Evolutionary conservation across 1,284 basidiomycete genomes (phyloP).

Genomic region (Tylopilus sp.): DNA sequence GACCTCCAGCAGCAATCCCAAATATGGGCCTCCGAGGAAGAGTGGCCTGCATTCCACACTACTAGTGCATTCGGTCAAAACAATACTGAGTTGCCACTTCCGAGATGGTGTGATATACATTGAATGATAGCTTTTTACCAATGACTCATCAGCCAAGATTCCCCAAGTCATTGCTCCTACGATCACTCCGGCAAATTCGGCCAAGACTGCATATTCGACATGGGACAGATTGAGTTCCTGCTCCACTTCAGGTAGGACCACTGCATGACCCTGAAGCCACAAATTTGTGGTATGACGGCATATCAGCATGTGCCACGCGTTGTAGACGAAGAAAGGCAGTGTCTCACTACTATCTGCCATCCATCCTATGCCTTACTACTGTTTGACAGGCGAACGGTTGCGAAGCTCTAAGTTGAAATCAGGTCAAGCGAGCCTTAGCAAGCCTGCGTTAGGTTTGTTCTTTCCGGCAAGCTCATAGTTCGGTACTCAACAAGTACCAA

Average conservation of each 20-base stretch:
- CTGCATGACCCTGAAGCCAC: conserved; percentile 66
- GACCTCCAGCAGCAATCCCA: conserved; percentile 66
- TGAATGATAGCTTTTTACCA: conserved; percentile 66
- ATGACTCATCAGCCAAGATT: conserved; percentile 56
- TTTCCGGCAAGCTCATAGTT: too few relatives aligned
- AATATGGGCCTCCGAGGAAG: conserved; percentile 68
- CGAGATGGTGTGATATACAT: conserved; percentile 43
- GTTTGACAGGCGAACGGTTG: too few relatives aligned
- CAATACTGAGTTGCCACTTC: not conserved
- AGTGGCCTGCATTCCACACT: conserved; percentile 56
- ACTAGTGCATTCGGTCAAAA: not conserved
- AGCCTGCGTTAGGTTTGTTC: too few relatives aligned
- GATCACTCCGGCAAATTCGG: conserved; percentile 69
- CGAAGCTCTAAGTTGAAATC: too few relatives aligned
- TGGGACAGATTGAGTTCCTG: conserved; percentile 56
- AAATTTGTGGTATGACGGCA: conserved; percentile 48
- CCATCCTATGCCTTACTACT: conserved; percentile 66
- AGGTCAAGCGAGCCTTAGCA: too few relatives aligned
- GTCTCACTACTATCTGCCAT: conserved; percentile 62
- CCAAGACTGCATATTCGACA: conserved; percentile 62
- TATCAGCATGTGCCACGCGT: conserved; percentile 25
- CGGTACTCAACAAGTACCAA: too few relatives aligned
- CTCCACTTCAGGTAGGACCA: conserved; percentile 60
- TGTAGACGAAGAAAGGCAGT: conserved; percentile 13
- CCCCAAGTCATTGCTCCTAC: conserved; percentile 70